Evolutionary conservation across 2,329 filamentous ascomycete genomes (phyloP).

Genomic region (Alternaria brassicicola): DNA sequence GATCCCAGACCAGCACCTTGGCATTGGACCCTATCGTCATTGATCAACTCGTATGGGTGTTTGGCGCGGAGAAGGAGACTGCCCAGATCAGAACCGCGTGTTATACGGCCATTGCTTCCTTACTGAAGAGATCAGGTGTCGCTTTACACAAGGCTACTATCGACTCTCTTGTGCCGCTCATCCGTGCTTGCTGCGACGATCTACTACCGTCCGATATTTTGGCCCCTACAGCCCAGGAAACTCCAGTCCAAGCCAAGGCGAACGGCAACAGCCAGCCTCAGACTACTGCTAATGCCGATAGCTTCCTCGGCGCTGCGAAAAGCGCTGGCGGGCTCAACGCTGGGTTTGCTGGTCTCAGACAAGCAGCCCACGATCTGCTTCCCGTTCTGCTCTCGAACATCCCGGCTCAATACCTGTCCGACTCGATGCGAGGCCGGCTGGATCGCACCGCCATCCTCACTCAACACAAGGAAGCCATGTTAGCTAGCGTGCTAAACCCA

Average conservation of each 20-base stretch:
- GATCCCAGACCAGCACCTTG: conserved; percentile 64
- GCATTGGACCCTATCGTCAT: conserved; percentile 68
- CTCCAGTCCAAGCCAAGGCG: conserved; percentile 49
- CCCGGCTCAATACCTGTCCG: conserved; percentile 70
- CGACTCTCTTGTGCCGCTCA: conserved; percentile 65
- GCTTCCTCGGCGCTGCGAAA: conserved; percentile 63
- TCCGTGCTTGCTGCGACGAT: conserved; percentile 76
- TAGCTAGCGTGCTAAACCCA: conserved; percentile 83
- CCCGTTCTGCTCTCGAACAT: conserved; percentile 66
- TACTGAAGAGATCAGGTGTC: conserved; percentile 68
- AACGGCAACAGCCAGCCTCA: conserved; percentile 43
- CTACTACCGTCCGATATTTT: conserved; percentile 60
- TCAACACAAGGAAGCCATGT: conserved; percentile 72
- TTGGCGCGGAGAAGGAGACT: conserved; percentile 60
- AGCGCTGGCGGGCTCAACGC: conserved; percentile 37
- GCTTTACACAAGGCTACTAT: conserved; percentile 70
- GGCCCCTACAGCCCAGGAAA: conserved; percentile 47
- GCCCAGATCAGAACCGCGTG: conserved; percentile 63
- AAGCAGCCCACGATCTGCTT: conserved; percentile 67
- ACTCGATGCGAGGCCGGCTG: conserved; percentile 73
- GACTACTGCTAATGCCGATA: conserved; percentile 69
- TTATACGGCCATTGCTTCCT: conserved; percentile 64
- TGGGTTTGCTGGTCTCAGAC: conserved; percentile 56
- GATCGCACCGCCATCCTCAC: conserved; percentile 81
- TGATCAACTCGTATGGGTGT: conserved; percentile 74